Base-by-base conservation (phyloP, 495 filamentous ascomycete species). In the Xylaria acuta region DNA sequence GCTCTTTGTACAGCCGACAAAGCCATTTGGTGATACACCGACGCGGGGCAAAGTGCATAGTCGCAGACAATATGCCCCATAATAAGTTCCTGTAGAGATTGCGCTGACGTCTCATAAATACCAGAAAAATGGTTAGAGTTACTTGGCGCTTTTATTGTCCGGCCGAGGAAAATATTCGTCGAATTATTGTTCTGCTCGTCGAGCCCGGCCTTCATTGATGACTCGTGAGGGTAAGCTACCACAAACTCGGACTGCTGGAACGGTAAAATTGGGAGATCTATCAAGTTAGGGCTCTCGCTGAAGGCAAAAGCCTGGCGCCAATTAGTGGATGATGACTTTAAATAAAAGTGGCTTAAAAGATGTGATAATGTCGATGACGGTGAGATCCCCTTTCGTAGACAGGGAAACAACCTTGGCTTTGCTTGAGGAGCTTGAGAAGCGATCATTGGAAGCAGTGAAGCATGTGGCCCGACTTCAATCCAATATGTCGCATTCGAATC, bases 11-110 rank as follows among this genome's bases (percentile, higher is more conserved):
- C 43, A 27, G 66, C 66, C 6, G 66, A 69, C 8, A 69, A 11
- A 11, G 66, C 66, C 51, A 69, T 59, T 51, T 69, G 66, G 66
- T 69, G 66, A n/a, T 69, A 69, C 11, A 69, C 66, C 20, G 66
- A 69, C 7, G 66, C 66, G n/a, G 66, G 66, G 22, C 66, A 69
- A 27, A 69, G 66, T 20, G 66, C 66, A 59, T 69, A 56, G 36
- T 69, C 66, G 51, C 66, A 69, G 49, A 69, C 66, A 34, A 69
- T 45, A 30, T 69, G 66, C 9, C 66, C 66, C 18, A 41, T 45
- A 18, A 69, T 69, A 30, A 69, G 58, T 25, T 69, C 51, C 32
- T 69, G 54, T n/a, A 69, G n/a, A 3, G 66, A 59, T 34, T 69
- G 66, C 14, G 59, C 20, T 41, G 36, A 43, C 3, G 66, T 45